Evolutionary conservation across 2,329 filamentous ascomycete genomes (phyloP).

Genomic region (Colletotrichum horii): DNA sequence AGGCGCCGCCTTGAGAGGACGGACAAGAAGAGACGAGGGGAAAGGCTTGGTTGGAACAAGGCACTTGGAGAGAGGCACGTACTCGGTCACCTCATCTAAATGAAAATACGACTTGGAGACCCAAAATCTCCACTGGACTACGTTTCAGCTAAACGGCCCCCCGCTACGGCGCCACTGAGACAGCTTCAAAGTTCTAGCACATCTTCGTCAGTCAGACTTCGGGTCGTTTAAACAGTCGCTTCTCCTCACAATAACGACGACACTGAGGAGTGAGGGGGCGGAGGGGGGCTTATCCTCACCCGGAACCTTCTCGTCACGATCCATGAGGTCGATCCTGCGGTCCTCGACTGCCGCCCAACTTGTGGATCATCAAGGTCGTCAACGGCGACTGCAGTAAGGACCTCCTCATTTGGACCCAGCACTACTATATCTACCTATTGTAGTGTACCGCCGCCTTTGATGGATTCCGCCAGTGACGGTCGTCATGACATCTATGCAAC

Average conservation of each 20-base stretch:
- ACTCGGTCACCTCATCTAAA: conserved; percentile 1
- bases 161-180: conserved; percentile 15
- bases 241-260: no score
- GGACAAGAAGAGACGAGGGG: background rate
- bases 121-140: conserved; percentile 1
- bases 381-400: background rate
- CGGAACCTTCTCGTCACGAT: background rate
- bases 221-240: no score
- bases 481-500: background rate
- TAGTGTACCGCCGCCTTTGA: background rate
- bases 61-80: background rate
- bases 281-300: background rate
- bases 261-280: no score
- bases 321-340: conserved; percentile 18
- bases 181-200: background rate
- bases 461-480: background rate
- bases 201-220: background rate
- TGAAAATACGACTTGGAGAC: background rate
- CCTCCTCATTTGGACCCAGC: background rate
- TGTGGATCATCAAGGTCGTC: background rate
- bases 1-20: background rate
- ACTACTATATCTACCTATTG: background rate
- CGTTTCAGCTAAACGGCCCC: conserved; percentile 22
- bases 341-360: background rate
- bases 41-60: background rate